A percentile compares a stretch with the other conserved stretches of the same genome.
phyloP scores from a whole-genome alignment of 208 protist genomes.

The Acanthamoeba lenticulata region DNA sequence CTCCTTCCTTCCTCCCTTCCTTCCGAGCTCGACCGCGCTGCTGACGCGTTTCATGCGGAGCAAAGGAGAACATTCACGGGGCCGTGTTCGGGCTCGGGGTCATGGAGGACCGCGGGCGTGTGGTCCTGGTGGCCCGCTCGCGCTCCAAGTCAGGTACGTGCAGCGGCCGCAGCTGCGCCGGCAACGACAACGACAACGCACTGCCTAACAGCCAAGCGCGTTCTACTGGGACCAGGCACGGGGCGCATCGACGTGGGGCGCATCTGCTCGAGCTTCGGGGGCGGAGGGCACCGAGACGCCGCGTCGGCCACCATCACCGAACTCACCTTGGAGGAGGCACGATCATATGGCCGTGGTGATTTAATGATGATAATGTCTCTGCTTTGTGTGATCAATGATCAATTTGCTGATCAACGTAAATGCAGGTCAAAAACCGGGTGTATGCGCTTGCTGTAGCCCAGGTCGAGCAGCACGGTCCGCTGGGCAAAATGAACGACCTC shows the following conservation, averaged over 20 bases:
- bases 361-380: no score
- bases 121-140: conserved; percentile 1
- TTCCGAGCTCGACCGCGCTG: no score
- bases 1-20: not conserved
- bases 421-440: conserved; percentile 42
- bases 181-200: no score
- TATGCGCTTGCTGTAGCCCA: conserved; percentile 52
- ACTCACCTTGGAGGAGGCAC: conserved; percentile 38
- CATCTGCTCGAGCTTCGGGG: conserved; percentile 61
- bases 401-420: not conserved
- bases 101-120: conserved; percentile 15
- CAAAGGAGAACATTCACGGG: conserved; percentile 59
- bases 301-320: conserved; percentile 43
- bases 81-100: conserved; percentile 17
- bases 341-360: not conserved
- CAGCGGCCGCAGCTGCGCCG: no score
- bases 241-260: conserved; percentile 17
- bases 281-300: conserved; percentile 42
- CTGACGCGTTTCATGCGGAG: no score
- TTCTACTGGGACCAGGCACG: no score
- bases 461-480: not conserved
- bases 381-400: no score
- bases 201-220: no score
- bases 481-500: not conserved
- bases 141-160: conserved; percentile 13